Conservation (phyloP, 2,329 filamentous ascomycete genomes). For the Alternaria postmessia region DNA sequence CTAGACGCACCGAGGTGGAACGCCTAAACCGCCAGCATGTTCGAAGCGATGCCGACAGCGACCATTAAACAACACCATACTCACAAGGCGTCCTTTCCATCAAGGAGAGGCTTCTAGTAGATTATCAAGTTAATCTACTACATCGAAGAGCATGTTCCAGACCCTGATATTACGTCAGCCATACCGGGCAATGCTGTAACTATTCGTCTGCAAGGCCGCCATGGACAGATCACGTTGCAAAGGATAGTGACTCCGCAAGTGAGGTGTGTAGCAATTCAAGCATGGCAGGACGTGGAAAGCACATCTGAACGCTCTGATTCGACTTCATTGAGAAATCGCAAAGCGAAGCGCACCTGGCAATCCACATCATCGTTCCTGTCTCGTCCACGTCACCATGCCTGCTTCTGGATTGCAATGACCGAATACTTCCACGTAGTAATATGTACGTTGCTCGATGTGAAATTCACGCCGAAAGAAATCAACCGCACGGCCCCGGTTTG, state of each 20-base stretch:
- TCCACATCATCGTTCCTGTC: background rate
- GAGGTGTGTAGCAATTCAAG: background rate
- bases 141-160: background rate
- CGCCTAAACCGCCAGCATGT: background rate
- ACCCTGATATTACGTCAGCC: background rate
- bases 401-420: background rate
- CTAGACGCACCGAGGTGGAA: background rate
- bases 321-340: too few species aligned
- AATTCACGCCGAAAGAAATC: background rate
- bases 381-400: background rate
- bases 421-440: background rate
- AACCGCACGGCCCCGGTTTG: background rate
- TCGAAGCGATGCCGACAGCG: background rate
- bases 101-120: accelerated
- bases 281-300: too few species aligned
- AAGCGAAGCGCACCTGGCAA: background rate
- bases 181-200: background rate
- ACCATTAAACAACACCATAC: background rate
- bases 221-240: background rate
- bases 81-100: background rate
- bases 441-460: background rate
- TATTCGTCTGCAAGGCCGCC: accelerated
- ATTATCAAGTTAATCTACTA: accelerated
- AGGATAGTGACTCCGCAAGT: accelerated
- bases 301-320: background rate